Conservation (phyloP, 768 basidiomycete genomes). For the Suillus plorans region DNA sequence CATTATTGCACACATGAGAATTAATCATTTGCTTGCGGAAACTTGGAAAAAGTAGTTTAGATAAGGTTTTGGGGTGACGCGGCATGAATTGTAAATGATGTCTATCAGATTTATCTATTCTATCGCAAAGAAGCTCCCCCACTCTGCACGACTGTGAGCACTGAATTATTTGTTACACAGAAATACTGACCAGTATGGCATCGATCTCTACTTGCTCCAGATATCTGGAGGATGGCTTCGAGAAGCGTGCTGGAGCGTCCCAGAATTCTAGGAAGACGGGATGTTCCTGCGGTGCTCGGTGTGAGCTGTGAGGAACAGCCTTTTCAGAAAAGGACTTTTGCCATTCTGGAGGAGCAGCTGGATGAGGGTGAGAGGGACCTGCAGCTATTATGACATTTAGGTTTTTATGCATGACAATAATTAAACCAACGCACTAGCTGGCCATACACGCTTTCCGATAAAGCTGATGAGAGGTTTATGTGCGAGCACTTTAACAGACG, state of each 20-base stretch:
- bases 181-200: slow-evolving; percentile 54
- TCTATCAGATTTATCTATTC: slow-evolving; percentile 18
- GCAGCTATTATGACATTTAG: slow-evolving; percentile 28
- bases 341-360: slow-evolving; percentile 64
- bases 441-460: slow-evolving; percentile 56
- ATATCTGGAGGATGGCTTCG: slow-evolving; percentile 48
- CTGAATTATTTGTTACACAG: neutral
- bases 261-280: slow-evolving; percentile 51
- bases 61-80: neutral
- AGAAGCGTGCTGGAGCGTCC: slow-evolving; percentile 64
- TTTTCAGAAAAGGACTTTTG: slow-evolving; percentile 48
- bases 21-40: neutral
- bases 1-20: neutral
- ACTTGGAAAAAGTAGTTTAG: neutral
- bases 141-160: slow-evolving; percentile 39
- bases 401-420: neutral
- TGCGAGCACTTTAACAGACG: slow-evolving; percentile 34
- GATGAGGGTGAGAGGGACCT: slow-evolving; percentile 53
- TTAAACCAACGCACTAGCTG: slow-evolving; percentile 37
- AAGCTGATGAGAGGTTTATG: slow-evolving; percentile 66
- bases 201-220: slow-evolving; percentile 63
- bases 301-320: slow-evolving; percentile 19
- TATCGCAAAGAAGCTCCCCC: slow-evolving; percentile 60
- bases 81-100: neutral
- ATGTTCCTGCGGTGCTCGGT: slow-evolving; percentile 6